Conservation (phyloP, 192 early-diverging fungal species). For the Mortierella claussenii region DNA sequence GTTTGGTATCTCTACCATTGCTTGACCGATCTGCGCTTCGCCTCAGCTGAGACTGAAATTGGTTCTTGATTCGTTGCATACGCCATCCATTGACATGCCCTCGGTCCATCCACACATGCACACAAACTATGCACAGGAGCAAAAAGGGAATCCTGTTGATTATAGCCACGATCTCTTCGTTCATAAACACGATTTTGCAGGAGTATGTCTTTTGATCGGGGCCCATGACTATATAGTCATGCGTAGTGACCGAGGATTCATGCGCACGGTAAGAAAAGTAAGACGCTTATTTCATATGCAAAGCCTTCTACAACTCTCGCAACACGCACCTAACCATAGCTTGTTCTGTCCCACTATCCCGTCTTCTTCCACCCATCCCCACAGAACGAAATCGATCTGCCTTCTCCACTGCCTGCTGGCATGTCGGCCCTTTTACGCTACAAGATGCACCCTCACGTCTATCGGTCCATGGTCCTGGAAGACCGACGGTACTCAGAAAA, state of each 20-base stretch:
- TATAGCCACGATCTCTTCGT: not conserved
- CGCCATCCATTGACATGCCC: too few relatives aligned
- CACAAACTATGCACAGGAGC: not conserved
- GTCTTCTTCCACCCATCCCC: not conserved
- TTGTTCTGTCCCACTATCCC: not conserved
- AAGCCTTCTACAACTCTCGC: not conserved
- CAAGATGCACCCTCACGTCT: slow-evolving; percentile 66
- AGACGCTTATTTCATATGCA: not conserved
- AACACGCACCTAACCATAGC: not conserved
- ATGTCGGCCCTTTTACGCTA: slow-evolving; percentile 73
- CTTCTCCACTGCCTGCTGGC: slow-evolving; percentile 70
- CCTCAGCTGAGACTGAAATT: too few relatives aligned
- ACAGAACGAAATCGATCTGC: slow-evolving; percentile 77
- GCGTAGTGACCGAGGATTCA: slow-evolving; percentile 75
- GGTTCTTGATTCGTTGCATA: too few relatives aligned
- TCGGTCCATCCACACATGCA: not conserved
- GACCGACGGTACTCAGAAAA: slow-evolving; percentile 67
- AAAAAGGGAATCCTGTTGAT: not conserved
- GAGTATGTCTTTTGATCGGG: slow-evolving; percentile 69
- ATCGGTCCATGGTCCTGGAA: slow-evolving; percentile 69
- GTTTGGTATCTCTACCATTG: slow-evolving; percentile 75
- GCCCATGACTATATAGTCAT: slow-evolving; percentile 77
- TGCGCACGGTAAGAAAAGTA: slow-evolving; percentile 66
- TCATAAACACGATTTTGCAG: slow-evolving; percentile 74
- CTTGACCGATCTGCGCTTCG: slow-evolving; percentile 60